Evolutionary conservation across 2,329 filamentous ascomycete species (phyloP), one percentile per base, ranked within the genome.

Genomic region (Fusarium sp.): DNA sequence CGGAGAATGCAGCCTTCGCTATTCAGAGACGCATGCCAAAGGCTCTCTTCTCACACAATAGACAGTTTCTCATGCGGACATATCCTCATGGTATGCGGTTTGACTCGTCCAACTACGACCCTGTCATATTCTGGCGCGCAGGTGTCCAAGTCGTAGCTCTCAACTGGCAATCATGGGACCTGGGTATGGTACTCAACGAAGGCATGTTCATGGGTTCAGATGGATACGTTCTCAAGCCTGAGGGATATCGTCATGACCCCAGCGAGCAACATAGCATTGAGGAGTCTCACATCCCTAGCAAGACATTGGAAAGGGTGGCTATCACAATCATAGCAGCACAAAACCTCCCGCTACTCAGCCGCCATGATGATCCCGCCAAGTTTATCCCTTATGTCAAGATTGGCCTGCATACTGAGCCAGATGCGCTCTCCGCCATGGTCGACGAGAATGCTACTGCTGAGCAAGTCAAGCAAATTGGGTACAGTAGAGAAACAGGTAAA

Each of bases 101-200:
- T 53, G 90, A 92, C 77, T 98, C 95, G 37, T 94, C 93, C 21
- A 99, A 99, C 80, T 96, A 96, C 40, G 95, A 98, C 76, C 96
- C 96, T 1, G 91, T 95, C 68, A 90, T 90, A 33, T 97, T 94
- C 79, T 99, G 96, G 96, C 91, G 94, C 37, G 91, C 94, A 56
- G 96, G 96, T 23, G 95, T 97, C 10, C 96, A 99, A 81, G 98
- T 99, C 94, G 95, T 94, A 9, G 95, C 95, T 10, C 88, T 98
- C 79, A 98, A 98, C 81, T 98, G 96, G 95, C 96, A 98, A 81
- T 96, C 92, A 2, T 93, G 95, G 75, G 96, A 98, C 79, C 89
- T 96, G 57, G 94, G 94, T 37, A 97, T 98, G 89, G 96, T 98
- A 85, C 89, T 99, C 79, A 98, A 98, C 79, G 93, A 97, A 76